These are phyloP conservation scores for Endogone sp. DNA, from an alignment of 192 early-diverging fungal species.

Conservation along the genomic window DNA sequence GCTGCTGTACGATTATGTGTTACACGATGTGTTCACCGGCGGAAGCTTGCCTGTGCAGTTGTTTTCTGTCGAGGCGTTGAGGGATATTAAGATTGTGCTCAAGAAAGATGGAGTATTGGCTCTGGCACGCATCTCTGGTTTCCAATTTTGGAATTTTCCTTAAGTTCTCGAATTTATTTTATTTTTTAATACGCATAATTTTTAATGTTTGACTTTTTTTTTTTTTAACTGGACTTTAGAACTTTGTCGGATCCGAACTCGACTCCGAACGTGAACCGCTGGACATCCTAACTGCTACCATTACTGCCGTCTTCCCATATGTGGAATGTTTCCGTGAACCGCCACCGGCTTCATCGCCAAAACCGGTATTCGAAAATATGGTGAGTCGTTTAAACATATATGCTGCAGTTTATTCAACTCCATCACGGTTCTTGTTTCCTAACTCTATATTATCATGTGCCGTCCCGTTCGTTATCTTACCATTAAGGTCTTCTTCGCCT, in stretches of 20 bases:
- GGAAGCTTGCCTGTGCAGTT: constrained; percentile 69
- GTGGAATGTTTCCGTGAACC: constrained; percentile 64
- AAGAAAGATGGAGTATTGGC: constrained; percentile 75
- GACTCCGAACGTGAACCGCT: constrained; percentile 48
- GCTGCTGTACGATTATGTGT: constrained; percentile 70
- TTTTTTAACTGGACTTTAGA: constrained; percentile 34
- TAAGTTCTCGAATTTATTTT: constrained; percentile 11
- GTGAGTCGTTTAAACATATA: constrained; percentile 12
- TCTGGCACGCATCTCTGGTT: constrained; percentile 42
- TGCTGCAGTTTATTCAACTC: not conserved
- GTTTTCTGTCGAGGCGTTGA: constrained; percentile 71
- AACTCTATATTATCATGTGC: not conserved
- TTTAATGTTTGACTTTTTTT: constrained; percentile 1
- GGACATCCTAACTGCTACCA: constrained; percentile 56
- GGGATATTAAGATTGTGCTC: constrained; percentile 60
- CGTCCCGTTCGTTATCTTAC: constrained; percentile 23
- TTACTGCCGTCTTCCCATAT: constrained; percentile 61
- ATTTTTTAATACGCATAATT: not conserved
- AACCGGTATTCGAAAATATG: constrained; percentile 60
- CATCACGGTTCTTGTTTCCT: not conserved
- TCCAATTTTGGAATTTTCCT: not conserved
- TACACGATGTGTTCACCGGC: constrained; percentile 95
- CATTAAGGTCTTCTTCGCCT: constrained; percentile 60
- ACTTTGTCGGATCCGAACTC: constrained; percentile 70
- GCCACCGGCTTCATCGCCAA: constrained; percentile 10